These are phyloP conservation scores for Gyromitra esculenta DNA, from an alignment of 2,329 filamentous ascomycete genomes.

Conservation along the genomic window DNA sequence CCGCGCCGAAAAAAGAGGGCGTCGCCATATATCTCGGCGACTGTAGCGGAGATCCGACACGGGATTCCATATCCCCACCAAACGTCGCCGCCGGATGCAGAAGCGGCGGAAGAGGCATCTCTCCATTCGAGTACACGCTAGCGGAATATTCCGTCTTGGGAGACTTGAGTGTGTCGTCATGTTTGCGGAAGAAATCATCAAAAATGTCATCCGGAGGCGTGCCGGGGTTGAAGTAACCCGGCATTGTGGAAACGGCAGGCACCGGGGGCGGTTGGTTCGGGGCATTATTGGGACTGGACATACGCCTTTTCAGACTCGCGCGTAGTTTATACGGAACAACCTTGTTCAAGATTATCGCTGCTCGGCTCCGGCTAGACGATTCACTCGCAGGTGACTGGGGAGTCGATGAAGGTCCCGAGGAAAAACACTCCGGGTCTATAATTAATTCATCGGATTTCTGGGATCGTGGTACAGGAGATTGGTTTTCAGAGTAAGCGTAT, in stretches of 20 bases:
- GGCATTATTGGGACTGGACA: constrained; percentile 55
- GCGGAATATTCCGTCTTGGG: constrained; percentile 50
- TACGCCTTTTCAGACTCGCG: constrained; percentile 56
- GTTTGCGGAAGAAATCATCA: constrained; percentile 55
- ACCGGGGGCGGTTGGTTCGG: constrained; percentile 52
- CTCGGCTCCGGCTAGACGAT: constrained; percentile 52
- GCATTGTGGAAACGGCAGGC: constrained; percentile 56
- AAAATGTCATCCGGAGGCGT: constrained; percentile 57
- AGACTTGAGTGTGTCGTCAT: constrained; percentile 48
- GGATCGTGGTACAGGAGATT: constrained; percentile 35
- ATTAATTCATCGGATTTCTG: constrained; percentile 53
- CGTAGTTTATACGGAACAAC: constrained; percentile 57
- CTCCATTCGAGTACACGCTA: constrained; percentile 51
- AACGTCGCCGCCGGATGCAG: constrained; percentile 52
- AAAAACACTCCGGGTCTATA: constrained; percentile 58
- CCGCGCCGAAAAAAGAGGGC: constrained; percentile 45
- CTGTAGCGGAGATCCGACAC: constrained; percentile 46
- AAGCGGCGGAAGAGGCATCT: constrained; percentile 51
- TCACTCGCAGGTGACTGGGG: constrained; percentile 56
- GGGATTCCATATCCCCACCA: constrained; percentile 45
- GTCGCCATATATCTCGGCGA: constrained; percentile 45
- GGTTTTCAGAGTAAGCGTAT: constrained; percentile 35
- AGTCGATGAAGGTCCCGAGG: constrained; percentile 55
- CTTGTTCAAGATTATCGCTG: constrained; percentile 56
- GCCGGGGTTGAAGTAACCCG: constrained; percentile 51